These are phyloP conservation scores for Kodamaea sagamina DNA, from an alignment of 805 yeast genomes.

Conservation along the genomic window DNA sequence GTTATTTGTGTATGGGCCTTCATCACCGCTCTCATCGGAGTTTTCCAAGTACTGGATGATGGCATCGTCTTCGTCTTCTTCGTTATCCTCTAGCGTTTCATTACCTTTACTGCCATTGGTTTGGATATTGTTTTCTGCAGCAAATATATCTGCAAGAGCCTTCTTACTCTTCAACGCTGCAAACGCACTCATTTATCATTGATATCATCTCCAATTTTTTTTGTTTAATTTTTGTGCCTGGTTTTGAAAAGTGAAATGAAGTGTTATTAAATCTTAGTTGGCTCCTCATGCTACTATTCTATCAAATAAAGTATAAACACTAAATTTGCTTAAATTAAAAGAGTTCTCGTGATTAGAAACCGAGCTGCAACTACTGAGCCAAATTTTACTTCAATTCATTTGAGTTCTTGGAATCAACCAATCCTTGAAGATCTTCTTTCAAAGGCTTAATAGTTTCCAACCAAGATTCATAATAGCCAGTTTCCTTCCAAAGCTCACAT, in stretches of 20 bases:
- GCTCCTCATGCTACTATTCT: too few relatives aligned
- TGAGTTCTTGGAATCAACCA: neutral
- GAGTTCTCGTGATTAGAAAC: too few relatives aligned
- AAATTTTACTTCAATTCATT: neutral
- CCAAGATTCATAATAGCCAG: neutral
- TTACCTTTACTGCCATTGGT: neutral
- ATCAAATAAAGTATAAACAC: too few relatives aligned
- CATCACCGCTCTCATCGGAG: conserved; percentile 6
- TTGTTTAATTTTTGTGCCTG: neutral
- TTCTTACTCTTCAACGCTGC: conserved; percentile 11
- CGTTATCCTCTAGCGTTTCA: neutral
- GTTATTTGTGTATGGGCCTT: neutral
- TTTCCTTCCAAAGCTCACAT: neutral
- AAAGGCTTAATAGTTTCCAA: neutral
- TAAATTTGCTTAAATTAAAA: too few relatives aligned
- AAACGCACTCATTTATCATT: conserved; percentile 10
- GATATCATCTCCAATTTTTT: conserved; percentile 2
- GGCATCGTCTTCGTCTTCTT: conserved; percentile 7
- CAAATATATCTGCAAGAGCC: conserved; percentile 2
- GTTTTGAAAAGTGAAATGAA: neutral
- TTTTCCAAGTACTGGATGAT: conserved; percentile 3
- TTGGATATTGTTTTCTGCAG: neutral
- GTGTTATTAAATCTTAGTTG: too few relatives aligned
- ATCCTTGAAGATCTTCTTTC: neutral
- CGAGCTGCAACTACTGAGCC: too few relatives aligned